These are phyloP conservation scores for Penicillium sp. DNA, from an alignment of 2,329 filamentous ascomycete species.

Conservation along the genomic window DNA sequence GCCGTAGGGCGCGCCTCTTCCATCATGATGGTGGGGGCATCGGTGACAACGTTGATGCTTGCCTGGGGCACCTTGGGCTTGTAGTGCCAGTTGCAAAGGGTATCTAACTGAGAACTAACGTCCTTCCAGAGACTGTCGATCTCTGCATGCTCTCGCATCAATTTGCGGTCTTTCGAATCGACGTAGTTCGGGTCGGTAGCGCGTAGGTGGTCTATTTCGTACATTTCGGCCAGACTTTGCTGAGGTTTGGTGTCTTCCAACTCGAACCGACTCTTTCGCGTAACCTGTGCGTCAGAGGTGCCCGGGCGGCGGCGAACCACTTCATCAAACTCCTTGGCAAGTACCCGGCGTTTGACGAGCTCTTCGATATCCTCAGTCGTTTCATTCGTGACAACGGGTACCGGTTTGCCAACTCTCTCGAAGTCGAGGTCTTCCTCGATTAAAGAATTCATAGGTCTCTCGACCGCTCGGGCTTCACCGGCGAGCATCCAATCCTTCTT, in stretches of 20 bases:
- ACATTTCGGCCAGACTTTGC: constrained; percentile 85
- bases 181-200: constrained; percentile 75
- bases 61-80: constrained; percentile 81
- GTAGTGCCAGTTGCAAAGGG: constrained; percentile 91
- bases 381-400: constrained; percentile 89
- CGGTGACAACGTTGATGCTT: constrained; percentile 80
- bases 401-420: constrained; percentile 89
- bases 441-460: constrained; percentile 85
- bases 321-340: constrained; percentile 89
- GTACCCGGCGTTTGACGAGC: constrained; percentile 88
- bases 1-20: constrained; percentile 90
- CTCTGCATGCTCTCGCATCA: constrained; percentile 77
- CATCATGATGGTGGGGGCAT: constrained; percentile 89
- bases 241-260: constrained; percentile 85
- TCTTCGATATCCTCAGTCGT: constrained; percentile 88
- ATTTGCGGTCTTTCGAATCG: constrained; percentile 77
- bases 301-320: constrained; percentile 79
- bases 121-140: constrained; percentile 81
- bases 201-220: constrained; percentile 88
- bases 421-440: constrained; percentile 95
- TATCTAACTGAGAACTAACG: constrained; percentile 76
- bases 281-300: constrained; percentile 60
- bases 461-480: constrained; percentile 79
- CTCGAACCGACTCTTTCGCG: constrained; percentile 71
- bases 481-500: constrained; percentile 88